These are phyloP conservation scores for Calonectria leucothoes DNA, from an alignment of 2,329 filamentous ascomycete species.

Conservation along the genomic window DNA sequence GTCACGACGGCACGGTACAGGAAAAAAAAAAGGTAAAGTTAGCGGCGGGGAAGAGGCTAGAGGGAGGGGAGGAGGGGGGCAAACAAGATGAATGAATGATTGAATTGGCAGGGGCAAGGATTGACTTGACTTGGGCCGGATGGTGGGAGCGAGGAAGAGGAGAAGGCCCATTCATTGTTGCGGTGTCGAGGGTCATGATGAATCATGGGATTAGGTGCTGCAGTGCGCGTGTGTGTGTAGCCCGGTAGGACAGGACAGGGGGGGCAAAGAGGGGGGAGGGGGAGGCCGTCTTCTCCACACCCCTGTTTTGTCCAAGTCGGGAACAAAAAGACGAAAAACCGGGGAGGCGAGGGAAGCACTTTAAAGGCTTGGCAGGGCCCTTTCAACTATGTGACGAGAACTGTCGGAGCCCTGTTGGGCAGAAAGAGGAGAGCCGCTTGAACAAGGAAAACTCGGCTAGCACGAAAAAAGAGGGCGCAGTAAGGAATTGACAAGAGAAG, in stretches of 20 bases:
- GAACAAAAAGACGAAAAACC: neutral
- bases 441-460: neutral
- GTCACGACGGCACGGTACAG: neutral
- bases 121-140: neutral
- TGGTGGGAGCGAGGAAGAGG: too few relatives aligned
- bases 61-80: neutral
- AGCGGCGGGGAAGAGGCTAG: neutral
- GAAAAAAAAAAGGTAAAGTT: neutral
- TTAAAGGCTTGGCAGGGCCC: neutral
- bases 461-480: neutral
- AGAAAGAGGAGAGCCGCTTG: neutral
- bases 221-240: neutral
- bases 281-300: neutral
- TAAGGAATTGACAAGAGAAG: too few relatives aligned
- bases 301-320: neutral
- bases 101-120: neutral
- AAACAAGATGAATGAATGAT: neutral
- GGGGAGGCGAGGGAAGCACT: neutral
- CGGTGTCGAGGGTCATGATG: neutral
- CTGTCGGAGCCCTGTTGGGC: neutral
- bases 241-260: neutral
- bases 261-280: neutral
- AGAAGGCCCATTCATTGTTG: conserved; percentile 2
- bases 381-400: neutral
- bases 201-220: neutral